Percentiles rank a stretch among this genome's conserved stretches.
phyloP scores from a whole-genome alignment of 1,284 basidiomycete genomes.

The Puccinia hordei region DNA sequence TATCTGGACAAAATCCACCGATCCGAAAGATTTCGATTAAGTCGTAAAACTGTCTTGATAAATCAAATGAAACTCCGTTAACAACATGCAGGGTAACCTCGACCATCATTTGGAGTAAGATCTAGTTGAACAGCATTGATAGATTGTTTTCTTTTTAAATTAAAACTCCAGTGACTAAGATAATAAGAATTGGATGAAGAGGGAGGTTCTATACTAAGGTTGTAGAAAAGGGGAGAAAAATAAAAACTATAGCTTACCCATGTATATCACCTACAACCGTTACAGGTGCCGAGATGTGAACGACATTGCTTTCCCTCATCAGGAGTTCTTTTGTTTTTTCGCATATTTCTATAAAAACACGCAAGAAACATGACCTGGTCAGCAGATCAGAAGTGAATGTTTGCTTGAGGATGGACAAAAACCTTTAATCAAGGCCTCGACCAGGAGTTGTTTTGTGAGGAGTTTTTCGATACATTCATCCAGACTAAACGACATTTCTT shows the following conservation, averaged over 20 bases:
- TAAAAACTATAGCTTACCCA: slow-evolving; percentile 68
- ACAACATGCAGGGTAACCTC: neutral
- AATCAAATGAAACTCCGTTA: slow-evolving; percentile 8
- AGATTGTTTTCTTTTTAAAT: neutral
- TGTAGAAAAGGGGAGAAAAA: slow-evolving; percentile 39
- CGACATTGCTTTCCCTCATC: slow-evolving; percentile 98
- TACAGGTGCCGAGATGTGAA: slow-evolving; percentile 95
- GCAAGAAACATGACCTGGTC: neutral
- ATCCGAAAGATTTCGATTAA: slow-evolving; percentile 98
- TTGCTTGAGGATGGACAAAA: neutral
- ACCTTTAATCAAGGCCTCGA: slow-evolving; percentile 77
- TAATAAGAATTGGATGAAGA: slow-evolving; percentile 55
- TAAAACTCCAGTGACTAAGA: neutral
- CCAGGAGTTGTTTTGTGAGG: slow-evolving; percentile 84
- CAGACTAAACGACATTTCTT: slow-evolving; percentile 41
- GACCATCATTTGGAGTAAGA: neutral
- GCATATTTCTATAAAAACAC: slow-evolving; percentile 72
- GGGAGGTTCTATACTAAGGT: no score
- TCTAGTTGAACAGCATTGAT: neutral
- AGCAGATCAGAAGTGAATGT: neutral
- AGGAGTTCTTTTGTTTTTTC: slow-evolving; percentile 98
- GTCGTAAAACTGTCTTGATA: slow-evolving; percentile 91
- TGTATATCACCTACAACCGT: slow-evolving; percentile 99
- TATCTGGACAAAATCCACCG: slow-evolving; percentile 92
- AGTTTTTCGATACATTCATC: slow-evolving; percentile 69